Percentiles rank a stretch among this genome's conserved stretches.
phyloP scores from a whole-genome alignment of 805 yeast genomes.

The Lipomyces sp. region DNA sequence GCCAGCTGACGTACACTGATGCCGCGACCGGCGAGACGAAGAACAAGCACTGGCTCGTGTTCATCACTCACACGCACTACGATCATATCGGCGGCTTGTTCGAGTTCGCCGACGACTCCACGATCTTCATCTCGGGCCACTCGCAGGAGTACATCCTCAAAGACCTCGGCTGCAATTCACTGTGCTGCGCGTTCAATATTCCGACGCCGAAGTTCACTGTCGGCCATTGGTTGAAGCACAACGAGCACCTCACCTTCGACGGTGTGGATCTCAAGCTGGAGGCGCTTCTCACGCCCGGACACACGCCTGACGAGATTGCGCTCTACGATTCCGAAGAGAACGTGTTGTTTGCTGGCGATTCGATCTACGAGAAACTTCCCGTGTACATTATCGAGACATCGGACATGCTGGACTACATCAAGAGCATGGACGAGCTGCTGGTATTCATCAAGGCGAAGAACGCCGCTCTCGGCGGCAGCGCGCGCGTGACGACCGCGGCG shows the following conservation, averaged over 20 bases:
- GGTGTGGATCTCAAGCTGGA: constrained; percentile 24
- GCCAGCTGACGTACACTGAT: constrained; percentile 14
- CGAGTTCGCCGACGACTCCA: constrained; percentile 26
- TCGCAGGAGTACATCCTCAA: constrained; percentile 23
- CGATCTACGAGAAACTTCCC: constrained; percentile 28
- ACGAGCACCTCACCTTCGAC: constrained; percentile 21
- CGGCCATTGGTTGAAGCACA: constrained; percentile 27
- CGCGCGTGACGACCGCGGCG: constrained; percentile 25
- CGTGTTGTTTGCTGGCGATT: constrained; percentile 29
- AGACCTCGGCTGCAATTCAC: constrained; percentile 29
- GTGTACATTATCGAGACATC: constrained; percentile 29
- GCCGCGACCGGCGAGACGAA: constrained; percentile 7
- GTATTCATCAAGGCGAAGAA: constrained; percentile 21
- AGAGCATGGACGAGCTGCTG: constrained; percentile 17
- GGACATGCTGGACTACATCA: constrained; percentile 22
- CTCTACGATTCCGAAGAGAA: constrained; percentile 27
- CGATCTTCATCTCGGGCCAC: constrained; percentile 27
- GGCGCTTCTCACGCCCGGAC: constrained; percentile 28
- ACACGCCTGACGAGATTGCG: constrained; percentile 29
- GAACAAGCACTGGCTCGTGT: constrained; percentile 28
- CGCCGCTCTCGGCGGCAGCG: constrained; percentile 18
- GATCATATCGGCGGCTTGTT: constrained; percentile 28
- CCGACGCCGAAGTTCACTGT: constrained; percentile 27
- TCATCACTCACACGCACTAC: constrained; percentile 29
- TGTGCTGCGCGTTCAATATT: constrained; percentile 28